Conservation (phyloP, 805 yeast genomes). For the Pachysolen tannophilus region DNA sequence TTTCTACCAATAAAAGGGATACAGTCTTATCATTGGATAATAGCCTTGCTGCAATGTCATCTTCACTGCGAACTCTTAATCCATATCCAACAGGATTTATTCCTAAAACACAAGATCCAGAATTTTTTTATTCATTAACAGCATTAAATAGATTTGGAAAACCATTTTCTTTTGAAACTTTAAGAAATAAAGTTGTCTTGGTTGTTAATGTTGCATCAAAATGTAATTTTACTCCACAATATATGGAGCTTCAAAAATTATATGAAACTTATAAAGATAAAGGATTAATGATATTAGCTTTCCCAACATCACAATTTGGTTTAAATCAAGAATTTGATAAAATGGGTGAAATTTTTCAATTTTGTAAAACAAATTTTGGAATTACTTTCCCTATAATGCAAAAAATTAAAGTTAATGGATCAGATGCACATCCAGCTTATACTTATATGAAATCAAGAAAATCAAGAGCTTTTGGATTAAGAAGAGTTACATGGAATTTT, state of each 20-base stretch:
- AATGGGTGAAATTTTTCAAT: constrained; percentile 49
- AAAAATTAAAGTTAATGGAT: constrained; percentile 77
- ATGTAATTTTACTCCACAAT: constrained; percentile 50
- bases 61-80: no score
- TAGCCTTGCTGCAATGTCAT: no score
- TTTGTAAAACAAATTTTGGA: constrained; percentile 68
- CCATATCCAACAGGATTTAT: no score
- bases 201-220: constrained; percentile 8
- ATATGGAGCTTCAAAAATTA: constrained; percentile 48
- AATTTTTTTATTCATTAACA: constrained; percentile 63
- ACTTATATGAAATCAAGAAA: constrained; percentile 50
- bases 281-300: constrained; percentile 59
- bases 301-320: constrained; percentile 80
- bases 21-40: no score
- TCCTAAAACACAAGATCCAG: no score
- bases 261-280: constrained; percentile 45
- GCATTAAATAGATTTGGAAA: constrained; percentile 57
- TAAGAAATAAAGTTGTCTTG: constrained; percentile 14
- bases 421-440: constrained; percentile 64
- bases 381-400: constrained; percentile 73
- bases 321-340: constrained; percentile 50
- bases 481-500: constrained; percentile 67
- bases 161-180: constrained; percentile 48
- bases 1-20: no score
- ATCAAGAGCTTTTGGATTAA: constrained; percentile 49